phyloP scores from a whole-genome alignment of 305 asterid species.

The Rubia balearica region DNA sequence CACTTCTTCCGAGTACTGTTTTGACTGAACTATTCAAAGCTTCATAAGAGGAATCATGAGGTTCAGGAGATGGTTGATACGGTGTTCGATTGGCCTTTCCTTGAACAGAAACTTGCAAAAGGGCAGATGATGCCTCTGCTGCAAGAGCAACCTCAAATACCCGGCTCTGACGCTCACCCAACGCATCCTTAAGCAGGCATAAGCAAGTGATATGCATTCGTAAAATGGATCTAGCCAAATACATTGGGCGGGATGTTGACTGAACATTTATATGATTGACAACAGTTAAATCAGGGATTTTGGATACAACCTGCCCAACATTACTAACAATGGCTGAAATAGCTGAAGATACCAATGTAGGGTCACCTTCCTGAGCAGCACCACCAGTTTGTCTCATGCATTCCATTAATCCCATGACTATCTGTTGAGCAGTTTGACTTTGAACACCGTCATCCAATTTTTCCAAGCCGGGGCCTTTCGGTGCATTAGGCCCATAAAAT shows the following conservation, averaged over 20 bases:
- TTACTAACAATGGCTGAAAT: constrained; percentile 78
- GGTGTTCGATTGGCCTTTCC: constrained; percentile 75
- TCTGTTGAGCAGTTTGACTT: constrained; percentile 67
- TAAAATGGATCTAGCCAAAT: constrained; percentile 61
- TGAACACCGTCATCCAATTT: constrained; percentile 64
- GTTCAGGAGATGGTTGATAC: constrained; percentile 63
- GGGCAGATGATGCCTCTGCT: constrained; percentile 77
- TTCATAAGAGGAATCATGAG: constrained; percentile 58
- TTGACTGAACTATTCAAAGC: constrained; percentile 41
- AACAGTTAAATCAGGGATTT: constrained; percentile 65
- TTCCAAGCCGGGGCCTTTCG: constrained; percentile 49
- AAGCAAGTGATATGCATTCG: constrained; percentile 77
- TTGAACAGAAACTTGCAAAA: constrained; percentile 57
- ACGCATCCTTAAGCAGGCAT: constrained; percentile 83
- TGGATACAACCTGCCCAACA: constrained; percentile 65
- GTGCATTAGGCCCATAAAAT: constrained; percentile 44
- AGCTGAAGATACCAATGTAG: constrained; percentile 87
- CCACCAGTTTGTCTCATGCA: constrained; percentile 99
- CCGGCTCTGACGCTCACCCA: constrained; percentile 97
- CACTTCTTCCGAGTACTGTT: constrained; percentile 42
- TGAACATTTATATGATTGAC: constrained; percentile 43
- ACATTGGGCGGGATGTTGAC: constrained; percentile 48
- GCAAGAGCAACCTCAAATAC: constrained; percentile 98
- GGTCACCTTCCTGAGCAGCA: constrained; percentile 99
- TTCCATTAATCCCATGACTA: constrained; percentile 81